These are phyloP conservation scores for Aureobasidium mangrovei DNA, from an alignment of 2,329 filamentous ascomycete species.

Conservation along the genomic window DNA sequence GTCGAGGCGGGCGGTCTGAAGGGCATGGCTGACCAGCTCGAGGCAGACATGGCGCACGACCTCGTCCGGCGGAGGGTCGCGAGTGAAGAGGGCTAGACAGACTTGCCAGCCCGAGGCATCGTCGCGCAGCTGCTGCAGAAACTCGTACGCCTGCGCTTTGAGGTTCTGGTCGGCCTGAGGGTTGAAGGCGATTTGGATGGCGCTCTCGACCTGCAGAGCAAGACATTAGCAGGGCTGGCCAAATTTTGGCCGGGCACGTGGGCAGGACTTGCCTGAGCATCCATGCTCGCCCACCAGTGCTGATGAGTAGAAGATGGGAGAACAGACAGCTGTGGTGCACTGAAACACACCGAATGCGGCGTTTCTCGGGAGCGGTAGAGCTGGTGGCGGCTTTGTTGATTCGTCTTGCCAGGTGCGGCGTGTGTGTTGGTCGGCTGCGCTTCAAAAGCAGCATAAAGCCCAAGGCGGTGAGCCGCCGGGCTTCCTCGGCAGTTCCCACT, in stretches of 20 bases:
- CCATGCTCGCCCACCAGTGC: conserved; percentile 15
- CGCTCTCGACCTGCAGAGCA: conserved; percentile 69
- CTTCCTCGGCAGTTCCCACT: too few relatives aligned
- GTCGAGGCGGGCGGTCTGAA: conserved; percentile 72
- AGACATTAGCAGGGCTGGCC: background rate
- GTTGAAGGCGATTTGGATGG: conserved; percentile 89
- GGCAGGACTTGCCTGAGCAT: conserved; percentile 14
- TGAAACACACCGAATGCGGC: background rate
- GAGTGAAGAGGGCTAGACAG: conserved; percentile 76
- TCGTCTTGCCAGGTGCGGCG: background rate
- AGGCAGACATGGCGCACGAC: conserved; percentile 82
- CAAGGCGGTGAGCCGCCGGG: conserved; percentile 1
- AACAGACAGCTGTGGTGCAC: conserved; percentile 3
- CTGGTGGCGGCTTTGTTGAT: conserved; percentile 7
- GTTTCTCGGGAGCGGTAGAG: background rate
- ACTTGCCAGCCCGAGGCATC: conserved; percentile 85
- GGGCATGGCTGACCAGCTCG: conserved; percentile 86
- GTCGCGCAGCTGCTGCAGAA: conserved; percentile 65
- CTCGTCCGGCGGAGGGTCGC: conserved; percentile 65
- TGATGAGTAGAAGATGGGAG: background rate
- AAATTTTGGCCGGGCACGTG: background rate
- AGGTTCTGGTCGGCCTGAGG: conserved; percentile 65
- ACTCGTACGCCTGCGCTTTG: conserved; percentile 75
- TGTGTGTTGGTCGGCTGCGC: conserved; percentile 1
- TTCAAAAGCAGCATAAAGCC: background rate